Conservation (phyloP, 306 rosid genomes). For the Castanea sativa region DNA sequence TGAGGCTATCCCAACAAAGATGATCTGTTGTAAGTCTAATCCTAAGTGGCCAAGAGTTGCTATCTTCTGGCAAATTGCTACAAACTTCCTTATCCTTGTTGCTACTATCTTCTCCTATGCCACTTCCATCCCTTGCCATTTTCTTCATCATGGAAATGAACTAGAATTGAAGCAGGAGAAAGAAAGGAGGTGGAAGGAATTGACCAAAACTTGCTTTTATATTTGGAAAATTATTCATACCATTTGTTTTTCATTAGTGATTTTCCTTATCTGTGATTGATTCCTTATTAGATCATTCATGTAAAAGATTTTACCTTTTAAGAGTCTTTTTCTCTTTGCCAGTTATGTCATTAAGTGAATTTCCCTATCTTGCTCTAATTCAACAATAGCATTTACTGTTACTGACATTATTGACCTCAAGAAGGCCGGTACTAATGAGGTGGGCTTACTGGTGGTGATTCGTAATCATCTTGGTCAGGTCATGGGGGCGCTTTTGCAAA, state of each 20-base stretch:
- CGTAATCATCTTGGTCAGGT: too few relatives aligned
- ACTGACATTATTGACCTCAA: background rate
- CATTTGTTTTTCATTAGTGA: background rate
- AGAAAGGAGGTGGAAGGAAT: background rate
- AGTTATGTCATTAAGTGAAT: slow-evolving; percentile 5
- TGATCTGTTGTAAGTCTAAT: slow-evolving; percentile 36
- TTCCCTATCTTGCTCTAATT: background rate
- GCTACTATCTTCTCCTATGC: slow-evolving; percentile 9
- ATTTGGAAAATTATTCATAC: background rate
- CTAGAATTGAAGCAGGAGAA: background rate
- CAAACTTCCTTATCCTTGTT: slow-evolving; percentile 3
- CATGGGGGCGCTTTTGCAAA: too few relatives aligned
- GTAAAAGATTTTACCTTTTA: slow-evolving; percentile 26
- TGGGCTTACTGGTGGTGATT: too few relatives aligned
- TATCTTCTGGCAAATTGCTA: background rate
- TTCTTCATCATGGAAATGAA: background rate
- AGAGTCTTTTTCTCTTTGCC: slow-evolving; percentile 7
- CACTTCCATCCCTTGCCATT: slow-evolving; percentile 5
- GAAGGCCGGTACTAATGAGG: too few relatives aligned
- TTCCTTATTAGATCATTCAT: slow-evolving; percentile 25
- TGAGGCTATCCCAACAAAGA: slow-evolving; percentile 45
- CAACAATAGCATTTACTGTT: slow-evolving; percentile 19
- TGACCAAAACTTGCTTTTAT: slow-evolving; percentile 1
- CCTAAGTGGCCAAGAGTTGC: slow-evolving; percentile 43
- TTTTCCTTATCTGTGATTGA: background rate